A percentile compares a stretch with the other conserved stretches of the same genome.
phyloP scores from a whole-genome alignment of 768 basidiomycete species.

The Amanita rimosa region DNA sequence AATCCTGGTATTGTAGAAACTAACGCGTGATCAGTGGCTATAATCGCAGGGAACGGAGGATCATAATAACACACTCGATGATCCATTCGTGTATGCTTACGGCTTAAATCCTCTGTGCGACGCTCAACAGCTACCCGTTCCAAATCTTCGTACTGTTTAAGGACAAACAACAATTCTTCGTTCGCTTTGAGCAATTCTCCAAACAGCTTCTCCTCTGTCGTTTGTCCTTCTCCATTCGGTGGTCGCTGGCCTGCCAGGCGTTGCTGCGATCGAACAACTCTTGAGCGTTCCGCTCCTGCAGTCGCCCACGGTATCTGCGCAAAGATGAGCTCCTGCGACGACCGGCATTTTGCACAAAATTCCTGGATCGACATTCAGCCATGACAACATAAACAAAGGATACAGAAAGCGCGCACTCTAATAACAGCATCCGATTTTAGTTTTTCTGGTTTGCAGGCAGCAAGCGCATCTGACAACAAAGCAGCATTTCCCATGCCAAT shows the following conservation, averaged over 20 bases:
- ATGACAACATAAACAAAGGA: not conserved
- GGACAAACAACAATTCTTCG: conserved; percentile 52
- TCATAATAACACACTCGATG: conserved; percentile 43
- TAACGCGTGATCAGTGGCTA: conserved; percentile 7
- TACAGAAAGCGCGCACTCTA: conserved; percentile 32
- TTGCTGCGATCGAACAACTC: conserved; percentile 21
- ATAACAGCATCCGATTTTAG: conserved; percentile 56
- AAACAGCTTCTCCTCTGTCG: conserved; percentile 66
- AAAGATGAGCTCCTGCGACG: conserved; percentile 75
- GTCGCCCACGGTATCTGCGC: conserved; percentile 90
- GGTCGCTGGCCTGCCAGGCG: conserved; percentile 20
- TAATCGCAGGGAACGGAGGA: not conserved
- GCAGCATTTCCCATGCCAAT: conserved; percentile 75
- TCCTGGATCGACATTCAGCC: conserved; percentile 40
- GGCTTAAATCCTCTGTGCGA: conserved; percentile 58
- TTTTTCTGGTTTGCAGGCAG: conserved; percentile 60
- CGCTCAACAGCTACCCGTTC: conserved; percentile 55
- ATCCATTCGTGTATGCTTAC: conserved; percentile 55
- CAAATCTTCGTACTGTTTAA: conserved; percentile 71
- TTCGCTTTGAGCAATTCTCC: conserved; percentile 66
- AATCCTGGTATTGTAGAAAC: conserved; percentile 25
- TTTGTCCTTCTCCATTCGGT: conserved; percentile 15
- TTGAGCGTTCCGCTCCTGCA: conserved; percentile 66
- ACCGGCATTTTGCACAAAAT: conserved; percentile 67
- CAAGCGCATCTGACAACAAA: conserved; percentile 60